A percentile compares a stretch with the other conserved stretches of the same genome.
These are phyloP conservation scores for Nematodospora anomalae DNA, from an alignment of 1,139 yeast species.

Conservation along the genomic window DNA sequence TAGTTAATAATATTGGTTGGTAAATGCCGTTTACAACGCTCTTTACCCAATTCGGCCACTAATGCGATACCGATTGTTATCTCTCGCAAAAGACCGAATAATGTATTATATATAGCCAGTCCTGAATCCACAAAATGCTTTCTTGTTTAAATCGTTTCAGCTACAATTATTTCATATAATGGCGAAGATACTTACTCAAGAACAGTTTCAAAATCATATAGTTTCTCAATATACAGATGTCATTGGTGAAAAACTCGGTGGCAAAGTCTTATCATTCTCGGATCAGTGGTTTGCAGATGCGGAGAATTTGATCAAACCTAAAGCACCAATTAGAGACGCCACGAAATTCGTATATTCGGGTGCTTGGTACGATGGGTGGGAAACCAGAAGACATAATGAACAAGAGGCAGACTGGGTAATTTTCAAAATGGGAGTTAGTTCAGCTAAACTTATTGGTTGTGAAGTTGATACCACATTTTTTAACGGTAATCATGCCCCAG, in stretches of 20 bases:
- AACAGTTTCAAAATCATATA: conserved; percentile 45
- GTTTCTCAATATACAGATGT: conserved; percentile 63
- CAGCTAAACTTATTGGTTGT: conserved; percentile 76
- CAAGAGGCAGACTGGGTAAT: conserved; percentile 86
- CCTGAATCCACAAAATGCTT: too few species aligned
- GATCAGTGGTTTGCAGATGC: conserved; percentile 98
- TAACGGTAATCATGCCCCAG: conserved; percentile 94
- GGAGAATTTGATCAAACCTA: conserved; percentile 79
- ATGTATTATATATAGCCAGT: too few species aligned
- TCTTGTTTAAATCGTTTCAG: too few species aligned
- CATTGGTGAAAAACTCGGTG: conserved; percentile 83
- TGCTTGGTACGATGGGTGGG: conserved; percentile 99
- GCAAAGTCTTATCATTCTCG: conserved; percentile 62
- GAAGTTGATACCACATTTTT: conserved; percentile 92
- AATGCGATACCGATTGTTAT: too few species aligned
- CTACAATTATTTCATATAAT: too few species aligned
- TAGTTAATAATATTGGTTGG: too few species aligned
- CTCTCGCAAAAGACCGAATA: not conserved
- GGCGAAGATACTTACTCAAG: conserved; percentile 33
- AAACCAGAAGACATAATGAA: conserved; percentile 87
- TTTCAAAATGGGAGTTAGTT: conserved; percentile 77
- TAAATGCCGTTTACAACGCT: too few species aligned
- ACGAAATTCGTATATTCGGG: conserved; percentile 80
- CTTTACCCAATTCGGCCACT: too few species aligned
- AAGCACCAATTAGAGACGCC: conserved; percentile 76